A percentile compares a stretch with the other conserved stretches of the same genome.
Evolutionary conservation across 2,329 filamentous ascomycete species (phyloP).

Genomic region (Arthrobotrys musiformis): DNA sequence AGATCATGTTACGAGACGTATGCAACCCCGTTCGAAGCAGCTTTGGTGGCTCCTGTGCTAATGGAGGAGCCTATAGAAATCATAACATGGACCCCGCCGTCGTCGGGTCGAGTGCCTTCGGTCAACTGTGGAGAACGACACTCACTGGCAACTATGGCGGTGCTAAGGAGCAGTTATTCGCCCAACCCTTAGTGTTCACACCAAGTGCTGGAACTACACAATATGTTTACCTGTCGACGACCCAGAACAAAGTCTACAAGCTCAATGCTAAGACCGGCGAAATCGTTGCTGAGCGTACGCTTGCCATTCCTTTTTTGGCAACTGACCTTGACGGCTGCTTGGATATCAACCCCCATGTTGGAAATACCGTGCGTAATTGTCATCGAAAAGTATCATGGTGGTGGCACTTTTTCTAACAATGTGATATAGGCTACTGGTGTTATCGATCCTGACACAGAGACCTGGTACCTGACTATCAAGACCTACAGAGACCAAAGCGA

Average conservation of each 20-base stretch:
- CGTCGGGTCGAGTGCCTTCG: constrained; percentile 69
- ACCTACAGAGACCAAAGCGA: constrained; percentile 64
- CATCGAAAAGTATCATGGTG: no score
- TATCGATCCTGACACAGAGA: constrained; percentile 67
- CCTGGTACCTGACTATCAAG: constrained; percentile 67
- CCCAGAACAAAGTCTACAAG: constrained; percentile 71
- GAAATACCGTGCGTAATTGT: constrained; percentile 62
- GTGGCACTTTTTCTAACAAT: not conserved
- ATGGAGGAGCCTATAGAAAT: constrained; percentile 62
- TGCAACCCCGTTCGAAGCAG: not conserved
- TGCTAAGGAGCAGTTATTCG: constrained; percentile 67
- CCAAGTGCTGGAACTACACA: constrained; percentile 65
- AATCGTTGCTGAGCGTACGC: constrained; percentile 66
- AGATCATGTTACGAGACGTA: constrained; percentile 67
- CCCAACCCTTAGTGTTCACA: constrained; percentile 68
- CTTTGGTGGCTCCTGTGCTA: not conserved
- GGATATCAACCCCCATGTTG: constrained; percentile 66
- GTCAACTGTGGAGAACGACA: constrained; percentile 67
- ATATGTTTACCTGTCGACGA: constrained; percentile 69
- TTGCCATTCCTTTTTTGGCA: constrained; percentile 66
- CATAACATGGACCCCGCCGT: constrained; percentile 73
- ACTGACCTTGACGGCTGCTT: constrained; percentile 66
- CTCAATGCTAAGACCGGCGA: constrained; percentile 69
- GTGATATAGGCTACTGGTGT: constrained; percentile 64
- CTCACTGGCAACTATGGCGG: constrained; percentile 69